Percentiles rank a stretch among this genome's conserved stretches.
Conservation (phyloP, 2,329 filamentous ascomycete species). For the Aspergillus sp. region DNA sequence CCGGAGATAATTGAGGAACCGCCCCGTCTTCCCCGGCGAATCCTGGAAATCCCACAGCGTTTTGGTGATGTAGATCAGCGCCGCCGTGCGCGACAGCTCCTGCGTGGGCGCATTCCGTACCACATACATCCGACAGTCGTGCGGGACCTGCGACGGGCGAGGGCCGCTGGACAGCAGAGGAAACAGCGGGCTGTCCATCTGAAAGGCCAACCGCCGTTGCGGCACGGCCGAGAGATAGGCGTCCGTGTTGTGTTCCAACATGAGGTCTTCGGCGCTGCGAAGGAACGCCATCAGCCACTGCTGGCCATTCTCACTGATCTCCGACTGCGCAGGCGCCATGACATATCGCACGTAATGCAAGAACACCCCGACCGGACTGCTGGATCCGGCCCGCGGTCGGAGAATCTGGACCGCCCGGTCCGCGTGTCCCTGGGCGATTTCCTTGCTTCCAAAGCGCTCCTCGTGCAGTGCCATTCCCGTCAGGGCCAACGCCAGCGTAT, state of each 20-base stretch:
- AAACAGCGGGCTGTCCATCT: slow-evolving; percentile 38
- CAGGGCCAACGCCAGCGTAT: slow-evolving; percentile 32
- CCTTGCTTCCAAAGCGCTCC: slow-evolving; percentile 35
- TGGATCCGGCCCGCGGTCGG: slow-evolving; percentile 25
- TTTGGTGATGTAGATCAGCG: slow-evolving; percentile 39
- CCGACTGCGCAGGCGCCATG: slow-evolving; percentile 21
- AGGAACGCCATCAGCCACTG: slow-evolving; percentile 35
- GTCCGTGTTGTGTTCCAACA: slow-evolving; percentile 26
- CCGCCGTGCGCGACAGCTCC: slow-evolving; percentile 35
- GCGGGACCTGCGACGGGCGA: slow-evolving; percentile 36
- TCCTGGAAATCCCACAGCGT: slow-evolving; percentile 35
- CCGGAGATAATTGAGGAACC: slow-evolving; percentile 30
- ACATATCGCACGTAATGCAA: slow-evolving; percentile 35
- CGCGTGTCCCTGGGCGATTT: slow-evolving; percentile 24
- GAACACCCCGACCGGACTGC: slow-evolving; percentile 24
- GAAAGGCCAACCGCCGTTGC: slow-evolving; percentile 29
- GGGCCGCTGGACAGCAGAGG: slow-evolving; percentile 41
- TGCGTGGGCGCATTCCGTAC: slow-evolving; percentile 30
- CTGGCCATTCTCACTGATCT: slow-evolving; percentile 18
- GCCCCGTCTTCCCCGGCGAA: slow-evolving; percentile 27
- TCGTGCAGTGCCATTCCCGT: slow-evolving; percentile 38
- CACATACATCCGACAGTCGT: slow-evolving; percentile 35
- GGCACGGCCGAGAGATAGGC: slow-evolving; percentile 28
- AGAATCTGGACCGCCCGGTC: slow-evolving; percentile 32
- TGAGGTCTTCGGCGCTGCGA: slow-evolving; percentile 32